Base-by-base conservation (phyloP, 1,284 basidiomycete genomes). In the Cutaneotrichosporon cyanovorans region DNA sequence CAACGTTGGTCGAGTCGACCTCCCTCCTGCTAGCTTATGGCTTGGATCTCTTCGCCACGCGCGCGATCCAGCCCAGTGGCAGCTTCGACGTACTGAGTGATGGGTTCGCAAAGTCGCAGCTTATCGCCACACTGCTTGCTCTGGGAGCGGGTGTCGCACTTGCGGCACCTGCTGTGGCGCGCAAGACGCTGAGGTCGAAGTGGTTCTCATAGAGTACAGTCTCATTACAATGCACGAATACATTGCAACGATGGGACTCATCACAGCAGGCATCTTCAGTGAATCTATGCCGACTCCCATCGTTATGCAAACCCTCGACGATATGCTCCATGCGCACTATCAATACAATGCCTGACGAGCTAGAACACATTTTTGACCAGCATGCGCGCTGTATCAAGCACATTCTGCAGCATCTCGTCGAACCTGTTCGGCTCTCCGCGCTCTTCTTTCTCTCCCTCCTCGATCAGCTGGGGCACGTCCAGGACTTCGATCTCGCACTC, bases 21-120 rank as follows among this genome's bases (percentile, higher is more conserved):
- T 85, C 87, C 0, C 73, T 95, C n/a, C 79, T 97, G 10, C 82
- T 96, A 57, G 81, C 82, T 0, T 81, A 83, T 56, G 91, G 91
- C 5, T 76, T 91, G 14, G 93, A 97, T 69, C 74, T 92, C 53
- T 93, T 96, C 76, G 73, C 81, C 23, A 86, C 86, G 6, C 79
- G 87, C 14, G 61, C 62, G 9, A 77, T 89, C 4, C 79, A 87
- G 32, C 90, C 95, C 0, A 89, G 86, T 3, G 83, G 82, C 21
- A 89, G 87, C 21, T 98, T 98, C 62, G 93, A 98, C 64, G 81
- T 93, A n/a, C 78, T 95, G 12, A 87, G 79, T 63, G 81, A 87
- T 69, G 80, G 77, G 62, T 98, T 98, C 72, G 97, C 97, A 75
- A 96, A 97, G 75, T 75, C 75, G 0, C 93, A 98, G 71, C 76